A percentile compares a stretch with the other conserved stretches of the same genome.
phyloP scores from a whole-genome alignment of 2,329 filamentous ascomycete species.

The Penicillium vulpinum region DNA sequence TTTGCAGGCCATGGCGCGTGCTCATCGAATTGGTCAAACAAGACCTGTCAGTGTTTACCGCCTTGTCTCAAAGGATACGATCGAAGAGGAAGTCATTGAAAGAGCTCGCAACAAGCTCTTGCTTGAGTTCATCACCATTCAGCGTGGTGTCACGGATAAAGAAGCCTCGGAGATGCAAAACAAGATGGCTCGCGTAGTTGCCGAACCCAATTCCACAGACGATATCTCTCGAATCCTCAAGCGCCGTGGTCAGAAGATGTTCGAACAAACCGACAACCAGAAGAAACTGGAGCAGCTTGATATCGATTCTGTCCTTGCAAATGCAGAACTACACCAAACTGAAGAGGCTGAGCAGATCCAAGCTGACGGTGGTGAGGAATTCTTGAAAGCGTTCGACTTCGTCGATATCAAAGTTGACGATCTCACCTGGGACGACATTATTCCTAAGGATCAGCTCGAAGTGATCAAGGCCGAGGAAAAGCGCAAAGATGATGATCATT shows the following conservation, averaged over 20 bases:
- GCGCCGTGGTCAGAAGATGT: constrained; percentile 98
- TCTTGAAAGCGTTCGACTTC: constrained; percentile 84
- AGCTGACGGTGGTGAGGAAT: constrained; percentile 94
- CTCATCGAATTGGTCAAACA: constrained; percentile 96
- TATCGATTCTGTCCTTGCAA: constrained; percentile 94
- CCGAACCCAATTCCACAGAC: constrained; percentile 85
- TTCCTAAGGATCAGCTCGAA: constrained; percentile 88
- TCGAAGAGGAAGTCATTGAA: constrained; percentile 96
- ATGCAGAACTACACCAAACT: constrained; percentile 95
- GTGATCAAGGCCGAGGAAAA: constrained; percentile 88
- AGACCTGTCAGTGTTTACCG: constrained; percentile 95
- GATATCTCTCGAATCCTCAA: constrained; percentile 97
- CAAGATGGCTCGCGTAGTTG: constrained; percentile 68
- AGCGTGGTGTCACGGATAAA: constrained; percentile 94
- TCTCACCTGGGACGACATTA: constrained; percentile 97
- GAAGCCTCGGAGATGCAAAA: constrained; percentile 80
- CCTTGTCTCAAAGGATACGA: constrained; percentile 94
- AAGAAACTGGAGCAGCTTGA: constrained; percentile 95
- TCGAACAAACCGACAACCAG: constrained; percentile 95
- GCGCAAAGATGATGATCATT: constrained; percentile 76
- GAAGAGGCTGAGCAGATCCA: constrained; percentile 93
- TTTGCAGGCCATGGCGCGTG: constrained; percentile 96
- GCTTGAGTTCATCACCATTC: constrained; percentile 95
- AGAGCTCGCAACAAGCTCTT: constrained; percentile 96
- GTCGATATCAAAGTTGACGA: constrained; percentile 94